Evolutionary conservation across 345 rosid species (phyloP), one percentile per base, ranked within the genome.

Genomic region (Bretschneidera sinensis): DNA sequence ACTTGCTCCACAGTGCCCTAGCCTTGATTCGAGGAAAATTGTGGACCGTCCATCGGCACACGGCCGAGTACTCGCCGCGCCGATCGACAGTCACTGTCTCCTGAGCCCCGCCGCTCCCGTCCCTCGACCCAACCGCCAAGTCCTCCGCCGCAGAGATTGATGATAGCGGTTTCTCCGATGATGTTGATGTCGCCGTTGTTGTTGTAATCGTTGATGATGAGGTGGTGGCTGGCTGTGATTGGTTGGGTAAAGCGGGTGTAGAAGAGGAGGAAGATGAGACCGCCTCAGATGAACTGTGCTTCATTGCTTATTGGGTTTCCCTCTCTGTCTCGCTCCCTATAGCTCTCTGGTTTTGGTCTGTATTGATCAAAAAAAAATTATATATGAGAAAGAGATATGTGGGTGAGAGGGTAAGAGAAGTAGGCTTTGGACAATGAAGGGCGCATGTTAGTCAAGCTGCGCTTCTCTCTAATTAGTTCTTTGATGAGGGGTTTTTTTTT

Each of bases 1-100:
- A 94, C 85, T 83, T 86, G 66, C 99, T 88, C 97, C 95, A 94
- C 13, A 87, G 79, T 65, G 96, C 92, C 80, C 87, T 79, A 48
- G 96, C 95, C 70, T 89, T 94, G 56, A 90, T 79, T 69, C 85
- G 85, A 0, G 96, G 82, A 50, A 94, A 88, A 71, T 77, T 72
- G 24, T 83, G 81, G 5, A 94, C 97, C 71, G 92, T 90, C 99
- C 99, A 94, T 70, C 84, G 59, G 75, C 97, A 94, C 18, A 81
- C 54, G n/a, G 99, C 96, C 1, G 92, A 76, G 80, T 81, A 77
- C 55, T 86, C 97, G 1, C 92, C 96, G 0, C 87, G 75, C 1
- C 97, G 95, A 73, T 88, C 96, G 68, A 90, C 75, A 54, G 79
- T 74, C 18, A 91, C 95, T 16, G 82, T 76, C 76, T 91, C 99